Percentiles rank a stretch among this genome's conserved stretches.
These are phyloP conservation scores for Ophiostoma montium DNA, from an alignment of 2,329 filamentous ascomycete genomes.

Conservation along the genomic window DNA sequence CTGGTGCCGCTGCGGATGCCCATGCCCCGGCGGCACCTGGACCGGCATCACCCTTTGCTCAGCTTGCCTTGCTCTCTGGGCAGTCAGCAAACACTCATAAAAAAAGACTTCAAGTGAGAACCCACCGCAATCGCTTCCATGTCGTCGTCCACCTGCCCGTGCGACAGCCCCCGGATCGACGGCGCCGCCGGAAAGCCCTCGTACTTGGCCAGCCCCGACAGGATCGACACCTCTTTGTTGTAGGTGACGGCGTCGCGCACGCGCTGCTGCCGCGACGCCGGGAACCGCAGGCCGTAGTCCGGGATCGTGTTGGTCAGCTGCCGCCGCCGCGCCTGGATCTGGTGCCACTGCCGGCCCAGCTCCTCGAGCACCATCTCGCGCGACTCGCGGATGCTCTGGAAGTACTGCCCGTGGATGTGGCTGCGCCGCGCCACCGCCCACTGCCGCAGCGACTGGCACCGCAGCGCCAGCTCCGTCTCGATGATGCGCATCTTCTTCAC, in stretches of 20 bases:
- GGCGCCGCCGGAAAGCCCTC: constrained; percentile 95
- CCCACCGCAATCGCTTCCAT: constrained; percentile 61
- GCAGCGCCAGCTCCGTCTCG: constrained; percentile 58
- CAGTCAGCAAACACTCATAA: not conserved
- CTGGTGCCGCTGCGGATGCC: too few relatives aligned
- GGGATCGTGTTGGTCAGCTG: constrained; percentile 59
- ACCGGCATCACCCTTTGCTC: too few relatives aligned
- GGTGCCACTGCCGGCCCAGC: constrained; percentile 81
- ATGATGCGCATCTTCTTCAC: constrained; percentile 69
- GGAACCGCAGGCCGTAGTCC: constrained; percentile 71
- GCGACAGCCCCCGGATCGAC: constrained; percentile 57
- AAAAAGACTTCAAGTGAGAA: constrained; percentile 35
- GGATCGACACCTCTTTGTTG: constrained; percentile 84
- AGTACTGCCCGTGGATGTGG: constrained; percentile 81
- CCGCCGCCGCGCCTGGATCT: constrained; percentile 66
- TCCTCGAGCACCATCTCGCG: constrained; percentile 67
- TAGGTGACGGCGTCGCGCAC: constrained; percentile 79
- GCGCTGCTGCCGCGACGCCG: constrained; percentile 61
- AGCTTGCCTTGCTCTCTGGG: not conserved
- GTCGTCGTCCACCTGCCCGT: constrained; percentile 70
- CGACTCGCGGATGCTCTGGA: constrained; percentile 70
- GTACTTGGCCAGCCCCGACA: constrained; percentile 86
- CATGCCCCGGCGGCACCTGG: too few relatives aligned
- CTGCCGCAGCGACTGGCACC: constrained; percentile 56
- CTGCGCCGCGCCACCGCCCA: constrained; percentile 69